Base-by-base conservation (phyloP, 768 basidiomycete genomes). In the Leccinum ochraceum region DNA sequence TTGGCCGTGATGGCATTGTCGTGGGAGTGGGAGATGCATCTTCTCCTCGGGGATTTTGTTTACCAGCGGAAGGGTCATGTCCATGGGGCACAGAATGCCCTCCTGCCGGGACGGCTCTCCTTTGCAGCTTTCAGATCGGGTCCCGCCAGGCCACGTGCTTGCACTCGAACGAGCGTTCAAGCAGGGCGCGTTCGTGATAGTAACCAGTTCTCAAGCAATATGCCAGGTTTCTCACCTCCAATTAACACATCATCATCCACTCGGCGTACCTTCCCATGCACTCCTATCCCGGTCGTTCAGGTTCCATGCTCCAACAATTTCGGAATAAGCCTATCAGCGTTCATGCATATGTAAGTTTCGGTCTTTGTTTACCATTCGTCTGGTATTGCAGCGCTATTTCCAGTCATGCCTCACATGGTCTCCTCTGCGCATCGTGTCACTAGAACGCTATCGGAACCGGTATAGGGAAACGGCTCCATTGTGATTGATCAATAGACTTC, bases 261-360 rank as follows among this genome's bases (percentile, higher is more conserved):
- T 46, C 32, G 32, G 32, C n/a, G 24, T 53, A 34, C 36, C 26
- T 61, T 69, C 69, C 60, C 61, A 66, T 59, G 51, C 49, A 26
- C n/a, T 51, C n/a, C 30, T 46, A 42, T 20, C 54, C 51, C 7
- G 44, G 30, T 56, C 34, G 57, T 30, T 10, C 52, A 54, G 4
- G 13, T 30, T 48, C 28, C 57, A 59, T 49, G 24, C 52, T 55
- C 8, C 37, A 52, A 28, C 42, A 30, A 30, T 30, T 51, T 24
- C 36, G n/a, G 39, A 24, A 26, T 17, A 46, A 32, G n/a, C 69
- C 62, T 64, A 62, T 72, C 61, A n/a, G 62, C 28, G 17, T 36
- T 30, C 32, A 1, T 26, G n/a, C 53, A 63, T 68, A 63, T 68
- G 66, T 70, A 60, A 63, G 56, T 56, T 16, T 16, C 54, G 48